Evolutionary conservation across 257 asterid genomes (phyloP).

Genomic region (Forsythia viridissima): DNA sequence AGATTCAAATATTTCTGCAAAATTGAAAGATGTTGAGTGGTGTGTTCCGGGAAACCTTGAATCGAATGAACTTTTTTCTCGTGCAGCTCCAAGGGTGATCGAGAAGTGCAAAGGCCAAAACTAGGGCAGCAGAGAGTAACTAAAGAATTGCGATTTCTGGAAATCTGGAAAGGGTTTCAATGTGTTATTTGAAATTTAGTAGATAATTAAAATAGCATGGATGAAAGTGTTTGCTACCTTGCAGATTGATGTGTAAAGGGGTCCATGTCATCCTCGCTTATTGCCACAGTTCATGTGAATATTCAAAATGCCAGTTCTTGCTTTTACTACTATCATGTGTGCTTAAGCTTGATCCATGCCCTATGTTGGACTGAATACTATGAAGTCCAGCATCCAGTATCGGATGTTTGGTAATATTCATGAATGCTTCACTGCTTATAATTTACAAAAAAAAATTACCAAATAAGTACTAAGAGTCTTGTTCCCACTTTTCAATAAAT

Average conservation of each 20-base stretch:
- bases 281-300: conserved; percentile 4
- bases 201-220: conserved; percentile 19
- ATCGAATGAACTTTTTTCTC: neutral
- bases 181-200: conserved; percentile 10
- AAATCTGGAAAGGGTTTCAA: conserved; percentile 7
- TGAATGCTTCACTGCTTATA: too few species aligned
- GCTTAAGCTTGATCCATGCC: neutral
- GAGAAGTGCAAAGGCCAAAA: conserved; percentile 24
- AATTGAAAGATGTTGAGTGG: neutral
- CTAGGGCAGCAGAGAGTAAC: conserved; percentile 20
- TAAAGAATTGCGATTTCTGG: neutral
- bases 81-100: neutral
- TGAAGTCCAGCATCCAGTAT: neutral
- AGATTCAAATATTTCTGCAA: neutral
- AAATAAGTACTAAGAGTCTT: too few species aligned
- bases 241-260: conserved; percentile 33
- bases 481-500: too few species aligned
- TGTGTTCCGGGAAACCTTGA: neutral
- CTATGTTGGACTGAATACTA: neutral
- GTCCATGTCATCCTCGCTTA: conserved; percentile 11
- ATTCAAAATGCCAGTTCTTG: neutral
- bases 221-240: conserved; percentile 23
- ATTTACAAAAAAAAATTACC: too few species aligned
- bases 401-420: neutral
- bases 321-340: neutral